Evolutionary conservation across 805 yeast genomes (phyloP), one percentile per base, ranked within the genome.

Genomic region (Wickerhamiella sorbophila): DNA sequence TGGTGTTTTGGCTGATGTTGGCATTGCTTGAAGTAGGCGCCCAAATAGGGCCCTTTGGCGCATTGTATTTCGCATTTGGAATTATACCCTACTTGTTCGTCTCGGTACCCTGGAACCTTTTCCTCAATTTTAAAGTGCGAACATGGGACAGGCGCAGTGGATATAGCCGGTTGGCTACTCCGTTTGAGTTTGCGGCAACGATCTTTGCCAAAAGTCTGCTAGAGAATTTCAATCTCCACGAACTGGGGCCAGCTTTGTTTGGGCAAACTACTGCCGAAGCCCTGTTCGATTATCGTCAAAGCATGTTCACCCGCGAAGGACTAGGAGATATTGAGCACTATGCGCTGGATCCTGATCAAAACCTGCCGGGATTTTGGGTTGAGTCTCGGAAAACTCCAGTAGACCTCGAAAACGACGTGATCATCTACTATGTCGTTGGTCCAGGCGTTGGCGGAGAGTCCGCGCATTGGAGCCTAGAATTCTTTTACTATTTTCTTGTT

Each of bases 361-460:
- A 12, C 29, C 29, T 24, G 10, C 12, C 29, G 29, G 29, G 29
- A 24, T 24, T 24, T 24, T 24, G 29, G 29, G 29, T 24, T 6
- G 29, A 24, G 29, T 24, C 29, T 12, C 29, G 29, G 12, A 24
- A 24, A 24, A 24, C 6, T 12, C 10, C 29, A 6, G 29, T 24
- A 8, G 29, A 24, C 12, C 10, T 24, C 29, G 12, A 24, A 10
- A 61, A 60, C 38, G 77, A 72, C 49, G 36, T 72, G 3, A 53
- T 69, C 2, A 40, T 73, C 1, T 60, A 60, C 39, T 70, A 63
- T 44, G 55, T 71, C 12, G 75, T 71, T 6, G 74, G 74, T 12
- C 44, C 44, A 20, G 21, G 40, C 18, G 36, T 45, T 21, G 59
- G 62, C 1, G 41, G 63, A 31, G 49, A 61, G n/a, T 57, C 64